A percentile compares a stretch with the other conserved stretches of the same genome.
These are phyloP conservation scores for Nakaseomyces kungkrabaensis DNA, from an alignment of 1,139 yeast genomes.

Conservation along the genomic window DNA sequence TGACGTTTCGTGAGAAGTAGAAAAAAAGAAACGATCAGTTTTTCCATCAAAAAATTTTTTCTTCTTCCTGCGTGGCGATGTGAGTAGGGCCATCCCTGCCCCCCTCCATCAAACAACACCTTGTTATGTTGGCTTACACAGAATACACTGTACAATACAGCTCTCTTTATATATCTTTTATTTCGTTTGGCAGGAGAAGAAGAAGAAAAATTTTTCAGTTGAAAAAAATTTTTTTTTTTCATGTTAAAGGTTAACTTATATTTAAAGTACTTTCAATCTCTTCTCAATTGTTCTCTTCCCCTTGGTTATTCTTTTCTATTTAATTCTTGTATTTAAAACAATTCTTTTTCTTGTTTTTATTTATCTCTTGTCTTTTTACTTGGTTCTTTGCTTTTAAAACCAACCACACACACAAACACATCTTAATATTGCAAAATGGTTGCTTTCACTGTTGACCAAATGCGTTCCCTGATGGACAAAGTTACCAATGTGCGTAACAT, in stretches of 20 bases:
- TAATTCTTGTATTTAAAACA: too few relatives aligned
- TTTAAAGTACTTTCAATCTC: not conserved
- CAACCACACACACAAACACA: slow-evolving; percentile 5
- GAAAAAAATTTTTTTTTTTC: not conserved
- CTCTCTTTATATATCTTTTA: not conserved
- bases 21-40: too few relatives aligned
- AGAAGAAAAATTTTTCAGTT: not conserved
- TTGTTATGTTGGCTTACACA: too few relatives aligned
- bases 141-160: too few relatives aligned
- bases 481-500: slow-evolving; percentile 99
- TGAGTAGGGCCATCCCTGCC: too few relatives aligned
- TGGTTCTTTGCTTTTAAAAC: not conserved
- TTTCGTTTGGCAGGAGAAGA: too few relatives aligned
- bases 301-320: not conserved
- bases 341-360: not conserved
- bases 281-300: not conserved
- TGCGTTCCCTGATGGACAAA: slow-evolving; percentile 98
- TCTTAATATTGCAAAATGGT: slow-evolving; percentile 25
- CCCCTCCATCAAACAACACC: too few relatives aligned
- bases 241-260: not conserved
- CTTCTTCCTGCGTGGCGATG: too few relatives aligned
- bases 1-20: too few relatives aligned
- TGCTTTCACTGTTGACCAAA: slow-evolving; percentile 55
- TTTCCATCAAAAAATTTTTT: too few relatives aligned
- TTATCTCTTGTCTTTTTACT: too few relatives aligned